These are phyloP conservation scores for Astraeus odoratus DNA, from an alignment of 768 basidiomycete species.

Conservation along the genomic window DNA sequence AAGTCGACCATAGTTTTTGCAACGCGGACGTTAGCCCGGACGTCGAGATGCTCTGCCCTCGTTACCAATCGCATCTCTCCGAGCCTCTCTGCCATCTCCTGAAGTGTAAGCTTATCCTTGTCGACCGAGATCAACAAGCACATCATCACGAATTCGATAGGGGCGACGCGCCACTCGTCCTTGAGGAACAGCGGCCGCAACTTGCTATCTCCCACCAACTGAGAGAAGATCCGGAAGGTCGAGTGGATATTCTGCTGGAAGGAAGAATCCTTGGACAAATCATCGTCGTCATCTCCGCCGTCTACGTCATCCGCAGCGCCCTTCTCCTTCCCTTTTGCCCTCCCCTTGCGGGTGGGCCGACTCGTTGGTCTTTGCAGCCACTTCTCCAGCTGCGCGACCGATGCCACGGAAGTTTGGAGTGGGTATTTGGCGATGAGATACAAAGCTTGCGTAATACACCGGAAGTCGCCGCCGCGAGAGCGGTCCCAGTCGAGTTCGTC, in stretches of 20 bases:
- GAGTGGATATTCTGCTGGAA: constrained; percentile 31
- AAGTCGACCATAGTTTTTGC: constrained; percentile 50
- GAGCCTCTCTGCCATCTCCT: constrained; percentile 39
- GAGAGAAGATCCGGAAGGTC: constrained; percentile 42
- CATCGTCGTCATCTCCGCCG: constrained; percentile 13
- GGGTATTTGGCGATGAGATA: constrained; percentile 43
- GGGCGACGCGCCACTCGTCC: constrained; percentile 47
- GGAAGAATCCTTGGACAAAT: constrained; percentile 23
- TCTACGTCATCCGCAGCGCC: constrained; percentile 2
- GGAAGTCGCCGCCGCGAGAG: constrained; percentile 48
- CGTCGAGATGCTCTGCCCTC: constrained; percentile 51
- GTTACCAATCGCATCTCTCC: constrained; percentile 48
- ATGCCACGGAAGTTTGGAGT: constrained; percentile 20
- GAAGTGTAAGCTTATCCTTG: constrained; percentile 32
- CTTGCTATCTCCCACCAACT: constrained; percentile 34
- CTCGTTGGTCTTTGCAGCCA: constrained; percentile 35
- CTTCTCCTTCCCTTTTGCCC: constrained; percentile 16
- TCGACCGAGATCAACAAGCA: constrained; percentile 47
- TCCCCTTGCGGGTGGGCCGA: constrained; percentile 2
- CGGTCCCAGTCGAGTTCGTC: constrained; percentile 44
- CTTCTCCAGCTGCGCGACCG: constrained; percentile 38
- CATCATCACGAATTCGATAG: constrained; percentile 61
- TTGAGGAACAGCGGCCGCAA: constrained; percentile 32
- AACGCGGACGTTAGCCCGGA: constrained; percentile 57
- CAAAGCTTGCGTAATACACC: constrained; percentile 49